Evolutionary conservation across 2,329 filamentous ascomycete genomes (phyloP), one percentile per base, ranked within the genome.

Genomic region (Paecilomyces formosus): DNA sequence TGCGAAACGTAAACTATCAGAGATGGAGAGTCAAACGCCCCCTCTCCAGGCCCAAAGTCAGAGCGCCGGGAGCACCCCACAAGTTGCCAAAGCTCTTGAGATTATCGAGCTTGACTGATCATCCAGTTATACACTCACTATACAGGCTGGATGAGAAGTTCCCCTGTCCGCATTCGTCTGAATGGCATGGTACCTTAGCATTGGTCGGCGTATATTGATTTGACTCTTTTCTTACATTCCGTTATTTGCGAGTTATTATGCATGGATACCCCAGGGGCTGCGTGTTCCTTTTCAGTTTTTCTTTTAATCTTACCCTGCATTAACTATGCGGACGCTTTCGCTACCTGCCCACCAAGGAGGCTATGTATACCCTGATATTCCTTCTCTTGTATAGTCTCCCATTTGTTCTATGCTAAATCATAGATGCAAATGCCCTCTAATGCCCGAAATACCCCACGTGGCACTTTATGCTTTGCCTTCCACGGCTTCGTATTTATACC

Each of bases 71-170:
- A 30, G 26, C 45, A 50, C 55, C 55, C 28, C 56, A 24, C 22
- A 12, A 18, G n/a, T 55, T 58, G 39, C 28, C 56, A 21, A 18
- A 60, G 13, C 21, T 50, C 18, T 57, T 35, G 58, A 64, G 49
- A 58, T 70, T 33, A 67, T 70, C 30, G 57, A 65, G 24, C 55
- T 69, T 51, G 67, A 69, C 45, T 69, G 22, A 49, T 30, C 8
- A 21, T 28, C 7, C 51, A 7, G 26, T 50, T 30, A 45, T 18
- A 50, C 31, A 3, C n/a, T 3, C 52, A 45, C 39, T 18, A 1
- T 45, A n/a, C 39, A 8, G 3, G 18, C 18, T 45, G n/a, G 39
- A 45, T 3, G 39, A 45, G 39, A 45, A 45, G n/a, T 15, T 18
- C n/a, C n/a, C 8, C 9, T 15, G 6, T n/a, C 3, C 1, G 15